These are phyloP conservation scores for Trypanosoma grayi DNA, from an alignment of 208 protist species.

Conservation along the genomic window DNA sequence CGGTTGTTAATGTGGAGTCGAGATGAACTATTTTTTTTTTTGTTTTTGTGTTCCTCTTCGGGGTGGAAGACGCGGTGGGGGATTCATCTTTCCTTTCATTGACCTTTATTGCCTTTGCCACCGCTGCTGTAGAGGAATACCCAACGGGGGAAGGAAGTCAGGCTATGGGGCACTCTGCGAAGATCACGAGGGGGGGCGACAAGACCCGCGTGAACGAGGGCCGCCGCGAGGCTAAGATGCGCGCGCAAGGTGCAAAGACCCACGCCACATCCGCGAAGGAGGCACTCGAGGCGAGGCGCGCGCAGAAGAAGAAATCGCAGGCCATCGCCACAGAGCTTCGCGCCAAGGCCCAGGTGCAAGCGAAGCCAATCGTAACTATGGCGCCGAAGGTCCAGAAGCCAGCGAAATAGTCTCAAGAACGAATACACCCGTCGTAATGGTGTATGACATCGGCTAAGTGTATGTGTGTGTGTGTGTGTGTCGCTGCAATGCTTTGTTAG, in stretches of 20 bases:
- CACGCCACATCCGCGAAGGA: constrained; percentile 73
- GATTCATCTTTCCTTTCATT: constrained; percentile 7
- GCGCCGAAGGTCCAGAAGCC: constrained; percentile 41
- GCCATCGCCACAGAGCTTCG: constrained; percentile 69
- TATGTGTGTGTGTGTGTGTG: not conserved
- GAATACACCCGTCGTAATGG: not conserved
- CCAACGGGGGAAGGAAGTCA: not conserved
- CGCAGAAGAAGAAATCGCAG: constrained; percentile 58
- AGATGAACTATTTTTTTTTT: too few species aligned
- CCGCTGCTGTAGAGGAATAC: not conserved
- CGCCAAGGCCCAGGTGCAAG: constrained; percentile 22
- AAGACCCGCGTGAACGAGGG: constrained; percentile 84
- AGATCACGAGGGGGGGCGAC: constrained; percentile 86
- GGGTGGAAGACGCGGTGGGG: too few species aligned
- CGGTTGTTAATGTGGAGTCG: too few species aligned
- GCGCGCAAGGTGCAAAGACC: constrained; percentile 70
- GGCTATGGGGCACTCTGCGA: constrained; percentile 76
- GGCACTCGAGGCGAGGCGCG: constrained; percentile 42
- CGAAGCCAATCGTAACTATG: constrained; percentile 64
- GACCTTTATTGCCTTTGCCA: not conserved
- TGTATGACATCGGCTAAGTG: not conserved
- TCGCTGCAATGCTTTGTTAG: too few species aligned
- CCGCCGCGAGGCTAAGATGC: constrained; percentile 66
- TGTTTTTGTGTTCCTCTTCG: too few species aligned
- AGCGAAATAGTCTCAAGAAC: not conserved